These are phyloP conservation scores for Scytalidium lignicola DNA, from an alignment of 2,329 filamentous ascomycete genomes.

Conservation along the genomic window DNA sequence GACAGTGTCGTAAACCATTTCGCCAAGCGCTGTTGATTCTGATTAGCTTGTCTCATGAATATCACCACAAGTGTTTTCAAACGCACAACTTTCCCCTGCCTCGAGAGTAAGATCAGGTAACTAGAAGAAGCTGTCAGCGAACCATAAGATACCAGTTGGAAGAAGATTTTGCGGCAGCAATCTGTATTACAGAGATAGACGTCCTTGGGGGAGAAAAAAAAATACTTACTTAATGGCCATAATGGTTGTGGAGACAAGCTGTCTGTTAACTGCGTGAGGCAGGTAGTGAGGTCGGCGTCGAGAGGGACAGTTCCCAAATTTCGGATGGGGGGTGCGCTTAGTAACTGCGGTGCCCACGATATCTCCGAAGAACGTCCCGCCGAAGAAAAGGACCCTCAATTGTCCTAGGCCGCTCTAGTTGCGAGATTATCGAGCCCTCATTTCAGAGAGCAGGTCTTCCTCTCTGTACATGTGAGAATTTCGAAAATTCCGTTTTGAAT, in stretches of 20 bases:
- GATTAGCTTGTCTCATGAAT: conserved; percentile 11
- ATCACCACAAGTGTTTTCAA: not conserved
- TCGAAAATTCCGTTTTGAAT: too few relatives aligned
- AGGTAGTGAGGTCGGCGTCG: conserved; percentile 1
- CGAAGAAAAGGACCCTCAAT: not conserved
- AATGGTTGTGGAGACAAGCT: conserved; percentile 18
- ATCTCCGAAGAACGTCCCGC: not conserved
- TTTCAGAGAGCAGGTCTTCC: too few relatives aligned
- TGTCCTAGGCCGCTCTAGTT: too few relatives aligned
- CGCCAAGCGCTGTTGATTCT: conserved; percentile 70
- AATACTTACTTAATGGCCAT: conserved; percentile 48
- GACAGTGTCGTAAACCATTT: conserved; percentile 99
- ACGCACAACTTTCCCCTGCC: conserved; percentile 98
- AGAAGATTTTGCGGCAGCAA: too few relatives aligned
- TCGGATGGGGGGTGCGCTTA: too few relatives aligned
- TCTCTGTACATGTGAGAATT: too few relatives aligned
- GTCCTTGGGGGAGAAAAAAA: too few relatives aligned
- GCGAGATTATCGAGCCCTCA: too few relatives aligned
- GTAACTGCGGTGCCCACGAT: too few relatives aligned
- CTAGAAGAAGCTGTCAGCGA: conserved; percentile 41
- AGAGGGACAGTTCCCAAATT: not conserved
- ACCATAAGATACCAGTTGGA: not conserved
- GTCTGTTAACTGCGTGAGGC: not conserved
- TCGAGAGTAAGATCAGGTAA: conserved; percentile 94
- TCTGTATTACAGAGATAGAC: too few relatives aligned